Conservation (phyloP, 1,139 yeast species). For the Pichia sp. region DNA sequence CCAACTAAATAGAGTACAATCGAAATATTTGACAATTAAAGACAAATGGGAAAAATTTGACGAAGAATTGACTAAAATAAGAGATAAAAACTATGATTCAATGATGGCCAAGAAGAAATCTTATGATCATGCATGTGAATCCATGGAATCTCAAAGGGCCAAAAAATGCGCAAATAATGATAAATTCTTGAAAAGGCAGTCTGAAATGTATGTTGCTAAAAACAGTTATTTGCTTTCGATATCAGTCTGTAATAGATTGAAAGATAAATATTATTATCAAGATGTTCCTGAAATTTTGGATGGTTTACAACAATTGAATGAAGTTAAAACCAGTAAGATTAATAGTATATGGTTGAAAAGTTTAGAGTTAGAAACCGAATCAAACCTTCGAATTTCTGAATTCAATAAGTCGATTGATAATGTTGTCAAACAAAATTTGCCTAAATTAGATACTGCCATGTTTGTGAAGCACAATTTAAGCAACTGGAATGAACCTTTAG, state of each 20-base stretch:
- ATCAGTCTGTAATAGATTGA: conserved; percentile 79
- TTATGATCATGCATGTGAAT: conserved; percentile 74
- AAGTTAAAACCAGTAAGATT: conserved; percentile 62
- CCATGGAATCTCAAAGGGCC: conserved; percentile 72
- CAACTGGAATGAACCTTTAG: conserved; percentile 80
- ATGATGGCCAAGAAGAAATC: conserved; percentile 62
- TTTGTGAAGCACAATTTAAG: conserved; percentile 77
- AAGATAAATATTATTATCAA: conserved; percentile 88
- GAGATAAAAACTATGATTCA: conserved; percentile 54
- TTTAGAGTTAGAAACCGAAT: conserved; percentile 50
- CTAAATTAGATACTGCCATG: conserved; percentile 79
- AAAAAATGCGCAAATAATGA: conserved; percentile 52
- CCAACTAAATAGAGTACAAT: conserved; percentile 48
- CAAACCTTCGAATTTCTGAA: conserved; percentile 44
- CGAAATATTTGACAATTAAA: conserved; percentile 46
- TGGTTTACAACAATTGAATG: conserved; percentile 77
- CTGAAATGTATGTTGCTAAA: conserved; percentile 80
- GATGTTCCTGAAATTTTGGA: conserved; percentile 91
- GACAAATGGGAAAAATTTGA: conserved; percentile 51
- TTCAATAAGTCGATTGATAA: conserved; percentile 45
- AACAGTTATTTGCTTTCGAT: conserved; percentile 76
- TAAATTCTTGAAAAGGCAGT: conserved; percentile 54
- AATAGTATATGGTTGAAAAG: conserved; percentile 68
- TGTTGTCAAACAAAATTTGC: conserved; percentile 64
- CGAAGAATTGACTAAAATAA: conserved; percentile 48